Evolutionary conservation across 2,329 filamentous ascomycete species (phyloP), one percentile per base, ranked within the genome.

Genomic region (Paramyrothecium sp.): DNA sequence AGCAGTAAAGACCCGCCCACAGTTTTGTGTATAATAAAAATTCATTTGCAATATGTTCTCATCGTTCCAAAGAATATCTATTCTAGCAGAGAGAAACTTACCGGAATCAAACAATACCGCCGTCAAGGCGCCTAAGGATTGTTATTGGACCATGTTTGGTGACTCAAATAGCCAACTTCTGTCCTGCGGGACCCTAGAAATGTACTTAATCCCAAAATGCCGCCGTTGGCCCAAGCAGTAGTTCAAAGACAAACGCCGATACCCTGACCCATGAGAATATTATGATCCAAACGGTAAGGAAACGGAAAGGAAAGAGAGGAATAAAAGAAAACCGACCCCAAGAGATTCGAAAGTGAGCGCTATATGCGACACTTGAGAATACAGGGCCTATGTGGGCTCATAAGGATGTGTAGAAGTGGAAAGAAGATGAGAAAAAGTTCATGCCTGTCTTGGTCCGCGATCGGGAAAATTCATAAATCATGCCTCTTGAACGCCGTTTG

Each of bases 211-310:
- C 26, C 26, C 26, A 10, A 30, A 30, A 30, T 30, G 26, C 26
- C 26, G 26, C 26, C 26, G 26, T 30, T 30, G 26, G 26, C 26
- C 26, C 26, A 30, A 4, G 26, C 26, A 30, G 10, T 30, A 30
- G 10, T 4, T 30, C 26, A 30, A 30, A 30, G 26, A 44, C 13
- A 55, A 67, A 65, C 64, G 60, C 65, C 65, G 64, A 58, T 66
- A 63, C 65, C 63, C 56, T 62, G 55, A 11, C 49, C 58, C 56
- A 52, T 63, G 47, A 63, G 61, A 59, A 55, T 30, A 34, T 52
- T 33, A 13, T 34, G 3, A 44, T 33, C 44, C 33, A 21, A 41
- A 56, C 41, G 53, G 59, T 41, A 64, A 60, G 61, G 58, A 61
- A 59, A 66, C n/a, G n/a, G n/a, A n/a, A n/a, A 58, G 54, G 56